Evolutionary conservation across 2,329 filamentous ascomycete genomes (phyloP).

Genomic region (Coniella vitis): DNA sequence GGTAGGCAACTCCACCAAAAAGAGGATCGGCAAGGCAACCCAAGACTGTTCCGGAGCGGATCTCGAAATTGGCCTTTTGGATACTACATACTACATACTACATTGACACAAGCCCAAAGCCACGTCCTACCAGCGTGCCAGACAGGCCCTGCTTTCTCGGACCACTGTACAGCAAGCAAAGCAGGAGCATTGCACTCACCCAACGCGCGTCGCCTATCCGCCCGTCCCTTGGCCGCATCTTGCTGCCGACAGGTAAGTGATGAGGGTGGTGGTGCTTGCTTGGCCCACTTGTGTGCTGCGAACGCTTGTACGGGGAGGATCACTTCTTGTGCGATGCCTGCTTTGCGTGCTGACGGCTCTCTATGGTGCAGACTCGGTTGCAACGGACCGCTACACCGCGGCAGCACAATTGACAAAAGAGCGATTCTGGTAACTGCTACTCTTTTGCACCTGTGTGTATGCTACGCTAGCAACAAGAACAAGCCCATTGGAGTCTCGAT

Average conservation of each 20-base stretch:
- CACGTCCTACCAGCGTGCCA: background rate
- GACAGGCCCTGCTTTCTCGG: no score
- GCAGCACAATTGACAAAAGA: constrained; percentile 7
- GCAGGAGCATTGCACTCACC: no score
- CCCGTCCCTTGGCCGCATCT: no score
- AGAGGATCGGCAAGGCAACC: background rate
- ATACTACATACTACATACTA: background rate
- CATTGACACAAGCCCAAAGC: background rate
- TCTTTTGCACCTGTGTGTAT: background rate
- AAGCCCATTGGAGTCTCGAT: no score
- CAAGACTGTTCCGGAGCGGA: background rate
- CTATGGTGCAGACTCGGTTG: background rate
- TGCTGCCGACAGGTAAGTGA: no score
- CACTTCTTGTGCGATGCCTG: constrained; percentile 1
- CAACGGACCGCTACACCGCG: background rate
- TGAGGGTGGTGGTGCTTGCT: no score
- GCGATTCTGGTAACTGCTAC: background rate
- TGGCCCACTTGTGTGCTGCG: no score
- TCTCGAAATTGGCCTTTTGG: background rate
- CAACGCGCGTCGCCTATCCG: no score
- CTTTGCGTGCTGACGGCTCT: background rate
- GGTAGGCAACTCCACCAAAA: no score
- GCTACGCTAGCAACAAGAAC: no score
- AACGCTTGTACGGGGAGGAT: no score
- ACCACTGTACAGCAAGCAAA: no score